Base-by-base conservation (phyloP, 331 rosid genomes). In the Malus hybrid region DNA sequence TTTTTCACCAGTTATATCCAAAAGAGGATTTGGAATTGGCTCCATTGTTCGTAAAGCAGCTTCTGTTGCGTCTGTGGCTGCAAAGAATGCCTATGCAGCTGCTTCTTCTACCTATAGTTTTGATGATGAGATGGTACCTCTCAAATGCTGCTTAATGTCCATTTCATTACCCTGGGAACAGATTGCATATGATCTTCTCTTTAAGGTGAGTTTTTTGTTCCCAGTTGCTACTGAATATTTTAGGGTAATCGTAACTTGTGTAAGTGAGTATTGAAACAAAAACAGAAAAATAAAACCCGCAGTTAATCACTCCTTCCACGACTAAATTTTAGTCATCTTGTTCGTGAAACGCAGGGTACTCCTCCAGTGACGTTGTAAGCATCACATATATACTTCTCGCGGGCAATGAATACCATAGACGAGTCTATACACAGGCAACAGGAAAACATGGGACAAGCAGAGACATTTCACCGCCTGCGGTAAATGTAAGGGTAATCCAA, bases 81-180 rank as follows among this genome's bases (percentile, higher is more conserved):
- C 97, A 69, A 92, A 67, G 83, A 93, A 92, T 42, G 95, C 96
- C 66, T 94, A 94, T 83, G 95, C 97, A 29, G 96, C 97, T 79
- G 96, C 96, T 77, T 77, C 96, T 81, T 62, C 93, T 70, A 73
- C 80, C 81, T 65, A 89, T 61, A 61, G 86, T 72, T 83, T 82
- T 66, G 95, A 91, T 75, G 96, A 85, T 0, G 94, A 94, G 80
- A 69, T 89, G 87, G 81, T 92, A 72, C 97, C 99, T 80, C 89
- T 94, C 81, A 94, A 94, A 71, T 94, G 99, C 83, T 89, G 97
- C 87, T 84, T 94, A 71, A 94, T 94, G 97, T 92, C 99, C 77
- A 87, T 94, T 78, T 86, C 97, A 34, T 90, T 94, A 84, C 97
- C 99, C 44, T 94, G 99, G 99, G 99, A 94, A 76, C 79, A 89